Evolutionary conservation across 2,329 filamentous ascomycete species (phyloP).

Genomic region (Arthrobotrys musiformis): DNA sequence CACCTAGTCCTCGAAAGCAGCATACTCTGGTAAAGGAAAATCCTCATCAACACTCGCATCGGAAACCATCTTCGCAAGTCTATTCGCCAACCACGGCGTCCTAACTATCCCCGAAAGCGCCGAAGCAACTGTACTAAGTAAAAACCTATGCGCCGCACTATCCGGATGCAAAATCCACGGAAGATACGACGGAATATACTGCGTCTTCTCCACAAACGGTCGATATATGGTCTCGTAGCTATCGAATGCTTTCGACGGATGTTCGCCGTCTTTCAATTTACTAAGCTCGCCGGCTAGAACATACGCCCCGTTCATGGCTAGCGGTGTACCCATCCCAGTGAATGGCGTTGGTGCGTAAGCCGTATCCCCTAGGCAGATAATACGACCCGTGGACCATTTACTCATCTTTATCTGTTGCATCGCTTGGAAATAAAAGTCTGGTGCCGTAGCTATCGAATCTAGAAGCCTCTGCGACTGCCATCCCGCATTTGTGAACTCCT

Average conservation of each 20-base stretch:
- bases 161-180: constrained; percentile 19
- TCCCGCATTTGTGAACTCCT: constrained; percentile 63
- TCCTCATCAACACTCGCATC: constrained; percentile 15
- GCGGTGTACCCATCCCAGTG: constrained; percentile 68
- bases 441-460: constrained; percentile 62
- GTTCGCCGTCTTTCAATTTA: constrained; percentile 58
- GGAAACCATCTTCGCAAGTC: constrained; percentile 5
- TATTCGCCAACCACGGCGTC: constrained; percentile 3
- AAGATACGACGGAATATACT: constrained; percentile 59
- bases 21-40: constrained; percentile 26
- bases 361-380: constrained; percentile 69
- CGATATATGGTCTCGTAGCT: constrained; percentile 65
- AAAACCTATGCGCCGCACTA: constrained; percentile 15
- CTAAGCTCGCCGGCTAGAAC: constrained; percentile 69
- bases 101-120: constrained; percentile 8
- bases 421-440: constrained; percentile 66
- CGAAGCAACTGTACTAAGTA: not conserved
- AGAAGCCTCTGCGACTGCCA: constrained; percentile 66
- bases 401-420: constrained; percentile 65
- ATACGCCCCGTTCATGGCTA: constrained; percentile 68
- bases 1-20: constrained; percentile 2
- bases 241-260: constrained; percentile 62
- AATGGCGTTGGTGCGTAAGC: constrained; percentile 66
- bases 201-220: constrained; percentile 65
- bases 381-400: constrained; percentile 65